phyloP scores from a whole-genome alignment of 306 rosid genomes.

The Sicyos edulis region DNA sequence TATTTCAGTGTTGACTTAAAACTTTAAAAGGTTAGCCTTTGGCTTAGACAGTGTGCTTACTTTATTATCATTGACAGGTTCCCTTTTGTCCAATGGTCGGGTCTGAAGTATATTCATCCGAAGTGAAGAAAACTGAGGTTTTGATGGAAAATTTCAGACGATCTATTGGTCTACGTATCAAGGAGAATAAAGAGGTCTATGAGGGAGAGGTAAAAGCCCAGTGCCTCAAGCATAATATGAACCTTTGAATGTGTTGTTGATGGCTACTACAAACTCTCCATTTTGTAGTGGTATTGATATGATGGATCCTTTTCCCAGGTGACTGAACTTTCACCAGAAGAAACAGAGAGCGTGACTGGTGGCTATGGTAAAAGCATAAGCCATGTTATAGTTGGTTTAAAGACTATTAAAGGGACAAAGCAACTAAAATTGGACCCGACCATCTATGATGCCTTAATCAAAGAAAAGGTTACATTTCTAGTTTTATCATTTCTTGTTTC shows the following conservation, averaged over 20 bases:
- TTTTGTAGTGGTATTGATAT: slow-evolving; percentile 22
- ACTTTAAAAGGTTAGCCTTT: neutral
- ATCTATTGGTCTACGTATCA: slow-evolving; percentile 85
- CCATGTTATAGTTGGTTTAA: slow-evolving; percentile 90
- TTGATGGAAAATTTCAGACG: slow-evolving; percentile 89
- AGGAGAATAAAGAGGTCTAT: slow-evolving; percentile 94
- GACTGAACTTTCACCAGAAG: slow-evolving; percentile 92
- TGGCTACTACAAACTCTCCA: neutral
- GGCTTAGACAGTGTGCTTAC: neutral
- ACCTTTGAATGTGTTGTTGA: neutral
- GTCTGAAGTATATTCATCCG: slow-evolving; percentile 89
- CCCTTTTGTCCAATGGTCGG: slow-evolving; percentile 99
- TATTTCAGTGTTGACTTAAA: neutral
- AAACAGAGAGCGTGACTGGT: slow-evolving; percentile 80
- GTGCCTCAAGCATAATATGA: neutral
- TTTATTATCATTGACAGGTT: slow-evolving; percentile 38
- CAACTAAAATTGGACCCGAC: slow-evolving; percentile 96
- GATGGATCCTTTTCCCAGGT: slow-evolving; percentile 42
- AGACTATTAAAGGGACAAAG: slow-evolving; percentile 94
- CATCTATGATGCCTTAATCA: slow-evolving; percentile 86
- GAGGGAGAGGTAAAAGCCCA: slow-evolving; percentile 83
- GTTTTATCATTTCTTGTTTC: neutral
- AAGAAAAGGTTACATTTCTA: slow-evolving; percentile 60
- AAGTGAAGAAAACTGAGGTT: slow-evolving; percentile 95
- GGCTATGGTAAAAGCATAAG: slow-evolving; percentile 98